Evolutionary conservation across 345 rosid species (phyloP).

Genomic region (Punica granatum): DNA sequence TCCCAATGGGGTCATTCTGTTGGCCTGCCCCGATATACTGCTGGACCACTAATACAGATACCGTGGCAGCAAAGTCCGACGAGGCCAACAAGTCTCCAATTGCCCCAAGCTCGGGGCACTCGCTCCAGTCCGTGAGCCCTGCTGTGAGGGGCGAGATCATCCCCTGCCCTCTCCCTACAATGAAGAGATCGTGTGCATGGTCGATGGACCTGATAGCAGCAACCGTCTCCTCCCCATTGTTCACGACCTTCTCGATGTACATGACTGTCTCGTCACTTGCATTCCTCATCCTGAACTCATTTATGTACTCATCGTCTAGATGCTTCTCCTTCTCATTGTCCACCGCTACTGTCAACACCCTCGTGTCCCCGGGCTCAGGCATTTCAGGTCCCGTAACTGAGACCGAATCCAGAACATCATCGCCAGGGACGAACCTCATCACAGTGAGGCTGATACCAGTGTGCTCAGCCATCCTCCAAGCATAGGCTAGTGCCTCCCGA

Average conservation of each 20-base stretch:
- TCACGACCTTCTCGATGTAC: conserved; percentile 46
- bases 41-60: conserved; percentile 80
- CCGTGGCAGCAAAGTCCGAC: conserved; percentile 74
- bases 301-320: conserved; percentile 51
- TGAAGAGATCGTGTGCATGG: conserved; percentile 61
- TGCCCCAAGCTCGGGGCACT: conserved; percentile 95
- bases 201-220: conserved; percentile 65
- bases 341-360: conserved; percentile 18
- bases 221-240: conserved; percentile 83
- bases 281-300: conserved; percentile 39
- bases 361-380: conserved; percentile 9
- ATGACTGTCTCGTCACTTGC: conserved; percentile 33
- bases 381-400: background rate
- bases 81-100: conserved; percentile 93
- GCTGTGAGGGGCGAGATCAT: conserved; percentile 62
- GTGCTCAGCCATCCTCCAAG: conserved; percentile 75
- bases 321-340: conserved; percentile 29
- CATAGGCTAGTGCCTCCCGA: conserved; percentile 77
- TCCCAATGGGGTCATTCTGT: conserved; percentile 23
- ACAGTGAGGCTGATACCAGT: conserved; percentile 56
- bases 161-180: conserved; percentile 91
- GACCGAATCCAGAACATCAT: conserved; percentile 22
- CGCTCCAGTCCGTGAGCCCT: conserved; percentile 98
- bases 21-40: conserved; percentile 42
- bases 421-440: conserved; percentile 43